Percentiles rank a stretch among this genome's conserved stretches.
Evolutionary conservation across 2,329 filamentous ascomycete genomes (phyloP).

Genomic region (Lecanicillium sp.): DNA sequence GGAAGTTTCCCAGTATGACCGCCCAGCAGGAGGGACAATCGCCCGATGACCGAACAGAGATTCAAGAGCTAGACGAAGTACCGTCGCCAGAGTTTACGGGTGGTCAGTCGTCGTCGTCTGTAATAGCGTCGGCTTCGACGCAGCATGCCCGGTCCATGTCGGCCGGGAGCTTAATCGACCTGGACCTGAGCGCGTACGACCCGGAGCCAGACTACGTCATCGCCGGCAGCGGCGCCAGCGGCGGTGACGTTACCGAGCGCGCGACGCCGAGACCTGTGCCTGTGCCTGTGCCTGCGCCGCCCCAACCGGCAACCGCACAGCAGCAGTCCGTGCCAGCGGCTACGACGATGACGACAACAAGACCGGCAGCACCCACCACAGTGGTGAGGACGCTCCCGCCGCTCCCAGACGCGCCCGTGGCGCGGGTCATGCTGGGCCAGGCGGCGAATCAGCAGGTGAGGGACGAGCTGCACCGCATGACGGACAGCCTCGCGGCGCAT

Average conservation of each 20-base stretch:
- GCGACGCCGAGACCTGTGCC: too few relatives aligned
- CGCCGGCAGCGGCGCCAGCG: not conserved
- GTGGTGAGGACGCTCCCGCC: not conserved
- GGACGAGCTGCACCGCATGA: constrained; percentile 1
- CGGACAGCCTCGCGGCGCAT: constrained; percentile 2
- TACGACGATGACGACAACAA: too few relatives aligned
- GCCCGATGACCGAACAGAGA: not conserved
- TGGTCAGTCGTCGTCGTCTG: too few relatives aligned
- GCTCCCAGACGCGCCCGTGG: not conserved
- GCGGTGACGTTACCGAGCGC: too few relatives aligned
- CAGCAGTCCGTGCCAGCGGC: too few relatives aligned
- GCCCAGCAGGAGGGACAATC: constrained; percentile 36
- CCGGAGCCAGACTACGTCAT: not conserved
- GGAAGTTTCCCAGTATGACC: constrained; percentile 52
- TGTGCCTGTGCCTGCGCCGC: too few relatives aligned
- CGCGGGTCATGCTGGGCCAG: not conserved
- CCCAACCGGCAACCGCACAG: too few relatives aligned
- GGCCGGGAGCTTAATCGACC: not conserved
- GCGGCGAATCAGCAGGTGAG: not conserved
- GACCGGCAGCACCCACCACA: too few relatives aligned
- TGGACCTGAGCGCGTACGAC: not conserved
- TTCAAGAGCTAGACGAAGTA: not conserved
- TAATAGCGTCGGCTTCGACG: not conserved
- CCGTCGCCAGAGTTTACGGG: too few relatives aligned
- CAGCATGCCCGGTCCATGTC: not conserved